Base-by-base conservation (phyloP, 1,284 basidiomycete genomes). In the Tilletia caries region DNA sequence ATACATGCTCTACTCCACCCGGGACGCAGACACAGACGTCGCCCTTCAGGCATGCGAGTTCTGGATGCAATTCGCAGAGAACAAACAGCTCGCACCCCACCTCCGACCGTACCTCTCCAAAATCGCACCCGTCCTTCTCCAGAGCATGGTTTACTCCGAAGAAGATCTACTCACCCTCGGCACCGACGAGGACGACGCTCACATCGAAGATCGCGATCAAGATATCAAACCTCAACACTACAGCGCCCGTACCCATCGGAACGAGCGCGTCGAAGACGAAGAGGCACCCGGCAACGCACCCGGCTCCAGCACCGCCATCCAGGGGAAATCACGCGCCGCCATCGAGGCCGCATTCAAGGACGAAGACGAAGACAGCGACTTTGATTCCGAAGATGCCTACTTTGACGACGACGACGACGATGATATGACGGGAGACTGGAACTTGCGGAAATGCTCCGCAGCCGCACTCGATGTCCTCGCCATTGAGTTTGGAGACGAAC, bases 51-150 rank as follows among this genome's bases (percentile, higher is more conserved):
- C 96, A 15, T 97, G 94, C 87, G 96, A 99, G 86, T 98, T 99
- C 85, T 98, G 96, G 96, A 88, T 99, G 73, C 97, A 95, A 1
- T 98, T 99, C 81, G 94, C 96, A 20, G 96, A 99, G 84, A 93
- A 98, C 80, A 89, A 90, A 18, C 90, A 92, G 65, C 87, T 98
- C 32, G 89, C 90, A 20, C 89, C 89, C 18, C 92, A 91, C 83
- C 87, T 99, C 34, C 89, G 90, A 68, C 94, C 93, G 0, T 89
- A 95, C 73, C 87, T 99, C 10, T 88, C 87, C 50, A 91, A 91
- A 77, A 91, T 99, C 60, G 93, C 92, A 0, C 96, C 96, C 0
- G 91, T 97, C 18, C 86, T 99, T 34, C 87, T 99, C 72, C 91
- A 96, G 82, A 95, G 94, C 78, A 99, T 98, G 95, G 86, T 95